Percentiles rank a stretch among this genome's conserved stretches.
Evolutionary conservation across 2,329 filamentous ascomycete genomes (phyloP).

Genomic region (Pyrenochaeta sp.): DNA sequence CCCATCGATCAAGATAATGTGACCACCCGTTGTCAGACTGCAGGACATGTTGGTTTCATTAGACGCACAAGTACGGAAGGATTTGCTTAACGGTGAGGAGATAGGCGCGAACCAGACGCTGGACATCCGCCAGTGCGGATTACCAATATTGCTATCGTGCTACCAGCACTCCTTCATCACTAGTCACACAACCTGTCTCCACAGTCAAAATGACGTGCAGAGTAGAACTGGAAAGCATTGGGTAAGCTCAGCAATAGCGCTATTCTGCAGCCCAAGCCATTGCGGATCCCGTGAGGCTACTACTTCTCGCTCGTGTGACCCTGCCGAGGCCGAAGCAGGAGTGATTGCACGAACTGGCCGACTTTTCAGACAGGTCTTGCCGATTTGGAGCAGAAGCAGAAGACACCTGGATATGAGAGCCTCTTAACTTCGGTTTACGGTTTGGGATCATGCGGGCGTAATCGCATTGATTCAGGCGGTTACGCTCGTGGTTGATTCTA

Average conservation of each 20-base stretch:
- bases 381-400: conserved; percentile 19
- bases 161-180: conserved; percentile 5
- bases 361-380: conserved; percentile 28
- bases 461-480: conserved; percentile 29
- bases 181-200: conserved; percentile 4
- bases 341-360: conserved; percentile 27
- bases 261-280: conserved; percentile 11
- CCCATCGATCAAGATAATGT: conserved; percentile 4
- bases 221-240: conserved; percentile 18
- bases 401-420: conserved; percentile 24
- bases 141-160: conserved; percentile 15
- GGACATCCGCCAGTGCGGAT: conserved; percentile 10
- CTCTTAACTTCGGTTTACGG: conserved; percentile 28
- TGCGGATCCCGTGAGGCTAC: conserved; percentile 10
- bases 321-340: conserved; percentile 19
- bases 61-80: neutral
- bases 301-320: conserved; percentile 20
- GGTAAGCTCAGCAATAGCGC: conserved; percentile 8
- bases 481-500: conserved; percentile 24
- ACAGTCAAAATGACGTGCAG: conserved; percentile 21
- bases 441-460: conserved; percentile 34
- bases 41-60: conserved; percentile 3
- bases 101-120: conserved; percentile 4
- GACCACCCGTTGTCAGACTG: conserved; percentile 5
- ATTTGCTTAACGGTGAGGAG: conserved; percentile 1